phyloP scores from a whole-genome alignment of 805 yeast species.

The Lipomyces mesembrius region DNA sequence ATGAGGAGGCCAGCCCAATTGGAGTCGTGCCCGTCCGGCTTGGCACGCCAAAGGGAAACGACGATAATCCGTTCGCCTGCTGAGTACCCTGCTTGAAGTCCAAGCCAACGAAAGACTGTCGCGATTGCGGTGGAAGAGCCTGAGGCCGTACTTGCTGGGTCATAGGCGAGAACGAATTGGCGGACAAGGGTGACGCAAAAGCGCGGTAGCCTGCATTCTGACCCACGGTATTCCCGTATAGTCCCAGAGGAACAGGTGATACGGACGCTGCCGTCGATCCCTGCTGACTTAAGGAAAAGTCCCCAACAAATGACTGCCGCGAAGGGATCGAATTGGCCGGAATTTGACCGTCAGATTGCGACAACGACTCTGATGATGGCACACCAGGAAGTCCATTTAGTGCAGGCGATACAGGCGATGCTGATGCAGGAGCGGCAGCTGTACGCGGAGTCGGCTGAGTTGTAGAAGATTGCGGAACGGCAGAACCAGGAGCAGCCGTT shows the following conservation, averaged over 20 bases:
- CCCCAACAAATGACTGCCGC: constrained; percentile 13
- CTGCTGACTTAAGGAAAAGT: constrained; percentile 5
- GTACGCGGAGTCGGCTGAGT: background rate
- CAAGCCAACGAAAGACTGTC: constrained; percentile 14
- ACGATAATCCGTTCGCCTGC: constrained; percentile 6
- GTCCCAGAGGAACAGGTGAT: constrained; percentile 5
- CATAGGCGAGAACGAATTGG: constrained; percentile 13
- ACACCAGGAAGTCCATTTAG: constrained; percentile 1
- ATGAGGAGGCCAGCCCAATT: constrained; percentile 7
- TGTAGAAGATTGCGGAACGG: background rate
- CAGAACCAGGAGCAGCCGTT: background rate
- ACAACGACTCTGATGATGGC: background rate
- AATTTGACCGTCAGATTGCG: constrained; percentile 10
- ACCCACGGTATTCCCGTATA: constrained; percentile 4
- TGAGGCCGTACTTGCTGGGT: constrained; percentile 13
- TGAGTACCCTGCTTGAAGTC: constrained; percentile 15
- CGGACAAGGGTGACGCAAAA: constrained; percentile 23
- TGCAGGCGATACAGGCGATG: constrained; percentile 10
- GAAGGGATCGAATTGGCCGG: background rate
- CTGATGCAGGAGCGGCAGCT: background rate
- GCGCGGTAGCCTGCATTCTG: constrained; percentile 19
- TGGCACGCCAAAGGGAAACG: constrained; percentile 19
- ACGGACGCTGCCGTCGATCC: background rate
- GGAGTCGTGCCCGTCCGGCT: constrained; percentile 15
- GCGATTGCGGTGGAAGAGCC: constrained; percentile 7